Percentiles rank a stretch among this genome's conserved stretches.
These are phyloP conservation scores for Sanghuangporus sanghuang DNA, from an alignment of 1,284 basidiomycete species.

Conservation along the genomic window DNA sequence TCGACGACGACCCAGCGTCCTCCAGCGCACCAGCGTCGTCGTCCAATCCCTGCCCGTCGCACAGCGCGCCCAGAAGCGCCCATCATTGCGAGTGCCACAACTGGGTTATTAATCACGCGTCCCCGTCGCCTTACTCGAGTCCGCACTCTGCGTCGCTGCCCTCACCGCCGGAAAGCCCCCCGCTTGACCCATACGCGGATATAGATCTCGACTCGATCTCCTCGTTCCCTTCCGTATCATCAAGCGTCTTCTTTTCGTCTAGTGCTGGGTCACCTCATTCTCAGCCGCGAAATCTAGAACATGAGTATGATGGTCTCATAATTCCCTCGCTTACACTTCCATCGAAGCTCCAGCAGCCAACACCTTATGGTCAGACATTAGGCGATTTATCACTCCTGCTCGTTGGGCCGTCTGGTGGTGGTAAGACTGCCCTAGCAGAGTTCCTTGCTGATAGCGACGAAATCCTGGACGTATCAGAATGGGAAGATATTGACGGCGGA, in stretches of 20 bases:
- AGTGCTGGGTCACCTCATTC: conserved; percentile 51
- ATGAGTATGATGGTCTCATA: conserved; percentile 48
- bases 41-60: background rate
- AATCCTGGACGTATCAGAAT: conserved; percentile 50
- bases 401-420: conserved; percentile 36
- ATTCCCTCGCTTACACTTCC: conserved; percentile 67
- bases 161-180: conserved; percentile 53
- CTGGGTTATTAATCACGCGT: conserved; percentile 4
- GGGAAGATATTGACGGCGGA: conserved; percentile 43
- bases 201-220: conserved; percentile 47
- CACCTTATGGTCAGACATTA: conserved; percentile 57
- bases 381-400: conserved; percentile 55
- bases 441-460: conserved; percentile 38
- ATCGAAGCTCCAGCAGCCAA: conserved; percentile 49
- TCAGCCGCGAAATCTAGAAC: conserved; percentile 26
- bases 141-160: conserved; percentile 41
- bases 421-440: conserved; percentile 27
- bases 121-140: conserved; percentile 33
- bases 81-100: conserved; percentile 3
- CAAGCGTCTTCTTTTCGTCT: conserved; percentile 72
- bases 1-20: no score
- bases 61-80: background rate
- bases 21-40: background rate
- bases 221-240: conserved; percentile 67
- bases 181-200: conserved; percentile 19